Evolutionary conservation across 1,139 yeast species (phyloP).

Genomic region (Sugiyamaella paludigena): DNA sequence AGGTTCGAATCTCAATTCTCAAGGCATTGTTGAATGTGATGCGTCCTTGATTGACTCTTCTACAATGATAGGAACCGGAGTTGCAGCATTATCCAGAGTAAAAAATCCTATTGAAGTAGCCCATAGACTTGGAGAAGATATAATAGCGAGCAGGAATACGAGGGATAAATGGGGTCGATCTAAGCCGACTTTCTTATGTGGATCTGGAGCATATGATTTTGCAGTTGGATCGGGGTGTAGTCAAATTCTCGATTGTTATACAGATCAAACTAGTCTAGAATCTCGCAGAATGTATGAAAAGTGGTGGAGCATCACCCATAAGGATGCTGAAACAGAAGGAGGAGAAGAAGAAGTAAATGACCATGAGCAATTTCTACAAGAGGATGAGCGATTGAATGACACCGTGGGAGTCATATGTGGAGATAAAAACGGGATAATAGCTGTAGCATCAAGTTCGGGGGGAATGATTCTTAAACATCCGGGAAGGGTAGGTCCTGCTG

Average conservation of each 20-base stretch:
- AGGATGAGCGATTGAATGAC: slow-evolving; percentile 26
- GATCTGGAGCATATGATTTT: slow-evolving; percentile 36
- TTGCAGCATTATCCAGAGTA: slow-evolving; percentile 36
- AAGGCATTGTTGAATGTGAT: slow-evolving; percentile 55
- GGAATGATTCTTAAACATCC: slow-evolving; percentile 38
- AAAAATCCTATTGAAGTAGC: slow-evolving; percentile 35
- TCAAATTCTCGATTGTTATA: slow-evolving; percentile 16
- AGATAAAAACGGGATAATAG: slow-evolving; percentile 27
- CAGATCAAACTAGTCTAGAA: slow-evolving; percentile 20
- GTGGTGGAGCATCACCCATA: slow-evolving; percentile 23
- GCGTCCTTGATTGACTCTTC: slow-evolving; percentile 37
- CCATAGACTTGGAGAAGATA: slow-evolving; percentile 15
- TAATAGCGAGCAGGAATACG: slow-evolving; percentile 16
- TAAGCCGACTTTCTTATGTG: slow-evolving; percentile 37
- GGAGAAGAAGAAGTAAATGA: slow-evolving; percentile 12
- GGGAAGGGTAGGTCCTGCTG: slow-evolving; percentile 45
- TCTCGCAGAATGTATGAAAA: slow-evolving; percentile 22
- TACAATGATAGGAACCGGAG: slow-evolving; percentile 25
- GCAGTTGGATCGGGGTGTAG: slow-evolving; percentile 25
- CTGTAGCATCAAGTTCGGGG: slow-evolving; percentile 42
- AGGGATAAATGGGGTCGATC: slow-evolving; percentile 30
- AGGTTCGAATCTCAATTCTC: slow-evolving; percentile 51
- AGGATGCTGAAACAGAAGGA: slow-evolving; percentile 1
- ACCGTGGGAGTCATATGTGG: slow-evolving; percentile 43
- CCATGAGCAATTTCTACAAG: not conserved